Evolutionary conservation across 2,329 filamentous ascomycete genomes (phyloP), one percentile per base, ranked within the genome.

Genomic region (Aureobasidium zeae): DNA sequence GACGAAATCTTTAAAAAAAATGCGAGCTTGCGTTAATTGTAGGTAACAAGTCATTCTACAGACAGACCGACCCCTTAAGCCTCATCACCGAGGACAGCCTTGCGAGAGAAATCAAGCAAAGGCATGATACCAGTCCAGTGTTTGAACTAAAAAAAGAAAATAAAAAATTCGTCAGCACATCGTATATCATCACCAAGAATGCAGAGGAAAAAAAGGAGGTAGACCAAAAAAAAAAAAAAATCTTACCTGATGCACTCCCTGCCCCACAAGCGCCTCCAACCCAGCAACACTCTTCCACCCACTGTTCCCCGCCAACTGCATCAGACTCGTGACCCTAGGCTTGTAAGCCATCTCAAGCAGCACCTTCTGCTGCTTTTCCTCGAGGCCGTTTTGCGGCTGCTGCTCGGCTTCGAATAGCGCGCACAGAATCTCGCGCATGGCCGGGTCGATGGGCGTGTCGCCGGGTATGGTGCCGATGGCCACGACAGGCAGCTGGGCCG

Each of bases 321-420:
- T 95, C 52, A 94, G 64, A 6, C 81, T 76, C 4, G 91, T 98
- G 41, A 84, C 74, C 0, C 75, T 70, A 15, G 91, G 91, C 63
- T 89, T 93, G 64, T 98, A 98, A 2, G 91, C 89, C 88, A 98
- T 94, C 63, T 98, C 91, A 3, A 96, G 66, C 48, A 96, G 65
- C 10, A 91, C 75, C 15, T 75, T 73, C 5, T 53, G 52, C 5
- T 53, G 52, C 2, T 50, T 55, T 5, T 51, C 51, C 5, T 43
- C 53, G 8, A 57, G 45, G 45, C 46, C 51, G 50, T 53, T 59
- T 48, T 56, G 63, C 46, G 67, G 65, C n/a, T 79, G 26, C 22
- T 34, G 26, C 58, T 24, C 78, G 55, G 56, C 59, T 17, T 62
- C 57, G 50, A 80, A 76, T 46, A 79, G 60, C 3, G 61, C 55